Percentiles rank a stretch among this genome's conserved stretches.
These are phyloP conservation scores for Flaveria bidentis DNA, from an alignment of 129 eudicot genomes.

Conservation along the genomic window DNA sequence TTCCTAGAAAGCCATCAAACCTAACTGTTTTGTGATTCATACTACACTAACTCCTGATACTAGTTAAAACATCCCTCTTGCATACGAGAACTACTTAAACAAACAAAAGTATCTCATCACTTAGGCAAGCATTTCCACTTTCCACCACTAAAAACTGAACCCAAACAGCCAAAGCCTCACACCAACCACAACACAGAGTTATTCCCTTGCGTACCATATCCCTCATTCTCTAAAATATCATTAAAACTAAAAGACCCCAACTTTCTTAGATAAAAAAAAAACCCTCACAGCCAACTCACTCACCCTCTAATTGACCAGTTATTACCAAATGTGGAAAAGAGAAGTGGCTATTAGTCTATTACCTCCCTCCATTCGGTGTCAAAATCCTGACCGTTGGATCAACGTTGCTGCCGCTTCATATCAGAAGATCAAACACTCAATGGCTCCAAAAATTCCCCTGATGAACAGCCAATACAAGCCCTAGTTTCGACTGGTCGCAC, in stretches of 20 bases:
- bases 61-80: neutral
- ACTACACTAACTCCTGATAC: neutral
- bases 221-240: no score
- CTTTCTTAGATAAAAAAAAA: neutral
- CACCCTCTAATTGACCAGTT: no score
- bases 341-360: slow-evolving; percentile 54
- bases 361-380: slow-evolving; percentile 94
- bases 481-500: slow-evolving; percentile 16
- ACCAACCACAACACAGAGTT: neutral
- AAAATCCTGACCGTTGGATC: slow-evolving; percentile 48
- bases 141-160: neutral
- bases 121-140: neutral
- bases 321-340: slow-evolving; percentile 34
- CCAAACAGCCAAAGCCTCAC: neutral
- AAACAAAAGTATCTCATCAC: neutral
- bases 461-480: slow-evolving; percentile 30
- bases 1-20: neutral
- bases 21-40: neutral
- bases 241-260: neutral
- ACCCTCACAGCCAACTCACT: neutral
- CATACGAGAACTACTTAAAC: neutral
- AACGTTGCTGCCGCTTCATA: slow-evolving; percentile 33
- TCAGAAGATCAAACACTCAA: slow-evolving; percentile 21
- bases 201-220: no score
- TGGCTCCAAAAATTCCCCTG: slow-evolving; percentile 18